phyloP scores from a whole-genome alignment of 2,329 filamentous ascomycete species.

The Calonectria pauciramosa region DNA sequence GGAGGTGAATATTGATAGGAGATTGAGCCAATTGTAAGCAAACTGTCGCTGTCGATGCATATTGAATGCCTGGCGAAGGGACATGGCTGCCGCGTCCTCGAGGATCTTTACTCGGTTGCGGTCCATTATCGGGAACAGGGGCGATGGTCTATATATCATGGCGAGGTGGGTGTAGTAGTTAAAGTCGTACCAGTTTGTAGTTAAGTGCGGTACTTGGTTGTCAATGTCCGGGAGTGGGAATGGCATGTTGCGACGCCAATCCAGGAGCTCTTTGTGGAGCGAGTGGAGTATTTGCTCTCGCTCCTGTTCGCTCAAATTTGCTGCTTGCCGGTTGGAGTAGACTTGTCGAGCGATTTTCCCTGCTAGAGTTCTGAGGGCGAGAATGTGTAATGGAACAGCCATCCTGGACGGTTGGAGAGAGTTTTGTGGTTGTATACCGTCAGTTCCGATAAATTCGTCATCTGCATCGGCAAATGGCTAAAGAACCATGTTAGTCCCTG shows the following conservation, averaged over 20 bases:
- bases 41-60: constrained; percentile 56
- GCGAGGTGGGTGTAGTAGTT: constrained; percentile 62
- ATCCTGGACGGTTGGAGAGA: constrained; percentile 51
- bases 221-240: constrained; percentile 57
- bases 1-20: constrained; percentile 57
- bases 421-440: constrained; percentile 34
- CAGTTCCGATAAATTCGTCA: constrained; percentile 50
- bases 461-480: constrained; percentile 54
- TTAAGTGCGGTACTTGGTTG: constrained; percentile 58
- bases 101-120: constrained; percentile 52
- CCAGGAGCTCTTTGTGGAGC: constrained; percentile 57
- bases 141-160: constrained; percentile 60
- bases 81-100: constrained; percentile 56
- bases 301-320: constrained; percentile 34
- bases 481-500: background rate
- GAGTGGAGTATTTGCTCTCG: constrained; percentile 50
- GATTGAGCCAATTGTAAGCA: constrained; percentile 58
- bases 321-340: constrained; percentile 48
- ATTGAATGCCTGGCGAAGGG: constrained; percentile 56
- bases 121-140: constrained; percentile 55
- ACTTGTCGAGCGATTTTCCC: constrained; percentile 56
- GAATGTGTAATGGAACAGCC: constrained; percentile 58
- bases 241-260: constrained; percentile 60
- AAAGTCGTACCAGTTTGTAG: constrained; percentile 60
- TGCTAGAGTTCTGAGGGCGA: constrained; percentile 56